Evolutionary conservation across 2,329 filamentous ascomycete genomes (phyloP).

Genomic region (Aschersonia sp.): DNA sequence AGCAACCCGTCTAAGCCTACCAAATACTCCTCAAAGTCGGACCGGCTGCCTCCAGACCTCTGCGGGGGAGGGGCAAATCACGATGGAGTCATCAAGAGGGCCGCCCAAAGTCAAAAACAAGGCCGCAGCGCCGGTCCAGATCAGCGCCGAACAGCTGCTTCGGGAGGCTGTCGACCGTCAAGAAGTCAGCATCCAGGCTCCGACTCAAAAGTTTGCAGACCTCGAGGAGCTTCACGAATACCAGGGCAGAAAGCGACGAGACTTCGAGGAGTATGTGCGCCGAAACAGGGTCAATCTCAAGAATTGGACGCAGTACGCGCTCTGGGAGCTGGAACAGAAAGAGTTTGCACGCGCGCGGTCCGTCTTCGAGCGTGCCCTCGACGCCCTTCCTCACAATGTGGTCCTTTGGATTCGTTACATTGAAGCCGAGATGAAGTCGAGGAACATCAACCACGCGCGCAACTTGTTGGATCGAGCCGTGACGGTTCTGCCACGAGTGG

Average conservation of each 20-base stretch:
- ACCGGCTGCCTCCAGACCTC: no score
- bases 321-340: slow-evolving; percentile 97
- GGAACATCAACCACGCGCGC: slow-evolving; percentile 93
- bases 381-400: slow-evolving; percentile 78
- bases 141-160: slow-evolving; percentile 92
- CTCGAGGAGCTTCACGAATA: slow-evolving; percentile 96
- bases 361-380: slow-evolving; percentile 87
- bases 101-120: slow-evolving; percentile 98
- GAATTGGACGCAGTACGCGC: slow-evolving; percentile 97
- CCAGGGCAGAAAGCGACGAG: slow-evolving; percentile 88
- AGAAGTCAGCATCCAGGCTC: slow-evolving; percentile 74
- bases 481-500: slow-evolving; percentile 74
- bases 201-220: slow-evolving; percentile 89
- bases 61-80: slow-evolving; percentile 8
- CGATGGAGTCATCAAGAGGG: slow-evolving; percentile 81
- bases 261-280: slow-evolving; percentile 95
- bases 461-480: slow-evolving; percentile 94
- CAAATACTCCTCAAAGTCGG: no score
- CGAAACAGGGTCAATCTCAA: slow-evolving; percentile 93
- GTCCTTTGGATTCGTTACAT: slow-evolving; percentile 86
- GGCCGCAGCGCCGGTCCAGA: slow-evolving; percentile 78
- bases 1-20: no score
- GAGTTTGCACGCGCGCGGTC: slow-evolving; percentile 85
- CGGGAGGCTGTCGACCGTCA: slow-evolving; percentile 95
- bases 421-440: slow-evolving; percentile 83